phyloP scores from a whole-genome alignment of 2,329 filamentous ascomycete species.

The Nemania diffusa region DNA sequence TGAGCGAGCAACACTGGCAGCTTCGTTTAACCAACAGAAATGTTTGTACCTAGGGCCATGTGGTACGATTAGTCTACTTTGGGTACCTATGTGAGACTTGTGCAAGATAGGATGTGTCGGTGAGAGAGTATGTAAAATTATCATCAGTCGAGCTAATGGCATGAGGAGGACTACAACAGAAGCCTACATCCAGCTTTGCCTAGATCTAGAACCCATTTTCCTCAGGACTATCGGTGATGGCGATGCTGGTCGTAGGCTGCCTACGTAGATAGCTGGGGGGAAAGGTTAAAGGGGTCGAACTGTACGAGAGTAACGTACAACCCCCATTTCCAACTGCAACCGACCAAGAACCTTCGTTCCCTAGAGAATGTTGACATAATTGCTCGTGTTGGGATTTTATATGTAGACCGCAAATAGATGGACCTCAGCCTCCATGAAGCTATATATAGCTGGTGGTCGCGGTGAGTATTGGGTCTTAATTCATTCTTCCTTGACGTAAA shows the following conservation, averaged over 20 bases:
- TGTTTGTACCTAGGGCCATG: background rate
- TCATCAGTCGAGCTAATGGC: background rate
- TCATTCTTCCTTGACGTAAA: conserved; percentile 82
- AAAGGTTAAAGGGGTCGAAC: background rate
- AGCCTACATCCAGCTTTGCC: too few relatives aligned
- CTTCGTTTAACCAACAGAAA: conserved; percentile 9
- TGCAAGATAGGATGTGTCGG: background rate
- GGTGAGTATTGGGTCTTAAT: conserved; percentile 73
- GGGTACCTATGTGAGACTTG: background rate
- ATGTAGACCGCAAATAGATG: conserved; percentile 74
- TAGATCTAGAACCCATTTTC: too few relatives aligned
- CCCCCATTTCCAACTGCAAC: background rate
- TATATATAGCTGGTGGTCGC: conserved; percentile 61
- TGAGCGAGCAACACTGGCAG: background rate
- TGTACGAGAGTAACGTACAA: background rate
- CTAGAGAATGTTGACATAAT: background rate
- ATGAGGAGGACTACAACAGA: too few relatives aligned
- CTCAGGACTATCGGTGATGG: too few relatives aligned
- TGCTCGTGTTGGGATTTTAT: background rate
- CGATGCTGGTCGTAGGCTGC: too few relatives aligned
- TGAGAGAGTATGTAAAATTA: too few relatives aligned
- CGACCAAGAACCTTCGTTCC: background rate
- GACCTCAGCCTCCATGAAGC: conserved; percentile 73
- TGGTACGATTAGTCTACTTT: background rate
- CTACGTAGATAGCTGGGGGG: background rate